Evolutionary conservation across 2,329 filamentous ascomycete genomes (phyloP), one percentile per base, ranked within the genome.

Genomic region (Diaporthe amygdali): DNA sequence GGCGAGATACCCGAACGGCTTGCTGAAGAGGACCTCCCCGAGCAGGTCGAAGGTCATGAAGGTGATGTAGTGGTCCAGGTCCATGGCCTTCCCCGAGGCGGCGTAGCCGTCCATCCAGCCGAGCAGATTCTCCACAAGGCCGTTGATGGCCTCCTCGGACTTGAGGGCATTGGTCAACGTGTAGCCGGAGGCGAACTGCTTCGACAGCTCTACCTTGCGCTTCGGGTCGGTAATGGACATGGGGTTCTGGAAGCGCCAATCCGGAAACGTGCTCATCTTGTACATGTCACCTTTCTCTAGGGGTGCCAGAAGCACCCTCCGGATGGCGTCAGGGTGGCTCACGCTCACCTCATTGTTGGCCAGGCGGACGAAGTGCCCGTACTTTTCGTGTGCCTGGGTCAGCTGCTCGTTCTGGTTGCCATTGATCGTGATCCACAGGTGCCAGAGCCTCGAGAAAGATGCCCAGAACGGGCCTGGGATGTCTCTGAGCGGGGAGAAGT

Each of bases 171-270:
- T 83, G 82, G 73, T 82, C 10, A 81, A 69, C 2, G 78, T 75
- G 52, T 79, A 80, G 17, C 74, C 78, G 9, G 77, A 70, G 55
- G 80, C 77, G 20, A 82, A 66, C 68, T 82, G 81, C 32, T 76
- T 78, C 9, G 77, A 74, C 55, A 78, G 78, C 47, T 76, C 74
- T 41, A 79, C 78, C 39, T 84, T 79, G 8, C 76, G 74, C 39
- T 78, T 79, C 8, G 79, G 79, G 69, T 81, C 77, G 22, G 79
- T 71, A 66, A 80, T 80, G 3, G 80, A 80, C 83, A 84, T 84
- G 51, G 79, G 79, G 39, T 79, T 82, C 27, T 81, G 76, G 69
- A 80, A 83, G 30, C 79, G 79, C 46, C 79, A 78, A 73, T 85
- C 82, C 14, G 82, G 82, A 27, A 84, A 72, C 10, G 78, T 77